Base-by-base conservation (phyloP, 208 protist genomes). In the Crithidia thermophila region DNA sequence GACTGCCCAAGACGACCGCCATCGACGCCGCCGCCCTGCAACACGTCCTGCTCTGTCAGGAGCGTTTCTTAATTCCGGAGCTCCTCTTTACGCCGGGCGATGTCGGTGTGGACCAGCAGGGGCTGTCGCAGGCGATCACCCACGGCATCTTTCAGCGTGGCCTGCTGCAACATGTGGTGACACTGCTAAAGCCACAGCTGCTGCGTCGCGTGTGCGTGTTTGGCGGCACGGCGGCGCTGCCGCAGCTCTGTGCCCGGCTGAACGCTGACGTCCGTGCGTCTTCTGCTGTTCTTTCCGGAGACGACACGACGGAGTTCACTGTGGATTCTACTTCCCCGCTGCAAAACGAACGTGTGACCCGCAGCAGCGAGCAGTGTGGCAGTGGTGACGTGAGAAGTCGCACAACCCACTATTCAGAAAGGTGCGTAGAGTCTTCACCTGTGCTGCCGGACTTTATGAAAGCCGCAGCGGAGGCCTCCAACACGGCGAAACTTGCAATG, bases 1-100 rank as follows among this genome's bases (percentile, higher is more conserved):
- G 75, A 16, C 49, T 83, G 20, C 57, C 60, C 6, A 63, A 50
- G 39, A 73, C 58, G 23, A 76, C 51, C n/a, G 53, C 52, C 27
- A 46, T 63, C 25, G 65, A 63, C 27, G 34, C 49, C 23, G 25
- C 28, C 10, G 55, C 57, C 10, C 56, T 68, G 61, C 64, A 77
- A 59, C 68, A 74, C 43, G 46, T 94, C 18, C 56, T 62, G 6
- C 80, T 95, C n/a, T 43, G 59, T 3, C 87, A 93, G 31, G 90
- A 93, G 57, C 77, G 80, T 28, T 89, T 88, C 65, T 42, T 88
- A 45, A 84, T 95, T 27, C 87, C 90, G 3, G 87, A 93, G 72
- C 70, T 95, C 45, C 77, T 95, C 53, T 95, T 95, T 71, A 77
- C 77, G 8, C 90, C 90, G 11, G 64, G 36, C 7, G 84, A 88